Evolutionary conservation across 352 stramenopile genomes (phyloP).

Genomic region (Globisporangium cylindrosporum): DNA sequence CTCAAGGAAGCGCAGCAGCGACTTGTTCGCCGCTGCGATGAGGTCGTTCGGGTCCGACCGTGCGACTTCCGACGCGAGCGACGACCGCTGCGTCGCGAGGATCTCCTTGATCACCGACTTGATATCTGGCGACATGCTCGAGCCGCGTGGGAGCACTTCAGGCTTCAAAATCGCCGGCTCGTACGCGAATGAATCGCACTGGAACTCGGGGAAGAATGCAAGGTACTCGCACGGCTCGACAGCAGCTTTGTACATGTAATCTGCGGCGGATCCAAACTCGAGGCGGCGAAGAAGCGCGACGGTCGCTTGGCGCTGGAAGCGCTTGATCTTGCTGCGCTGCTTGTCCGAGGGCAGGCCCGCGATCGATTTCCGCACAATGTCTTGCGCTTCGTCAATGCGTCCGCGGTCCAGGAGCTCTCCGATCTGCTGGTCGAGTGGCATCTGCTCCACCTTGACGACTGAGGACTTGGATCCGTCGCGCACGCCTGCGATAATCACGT

Average conservation of each 20-base stretch:
- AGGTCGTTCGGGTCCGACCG: conserved; percentile 54
- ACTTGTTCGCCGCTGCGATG: conserved; percentile 55
- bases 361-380: conserved; percentile 84
- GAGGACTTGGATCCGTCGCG: conserved; percentile 68
- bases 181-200: conserved; percentile 81
- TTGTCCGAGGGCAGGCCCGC: conserved; percentile 69
- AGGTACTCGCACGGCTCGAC: conserved; percentile 87
- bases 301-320: conserved; percentile 82
- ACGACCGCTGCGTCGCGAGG: conserved; percentile 39
- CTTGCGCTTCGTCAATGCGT: conserved; percentile 81
- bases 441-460: conserved; percentile 84
- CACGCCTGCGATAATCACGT: conserved; percentile 75
- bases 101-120: conserved; percentile 74
- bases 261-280: conserved; percentile 71
- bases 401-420: conserved; percentile 81
- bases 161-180: conserved; percentile 80
- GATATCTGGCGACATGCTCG: conserved; percentile 72
- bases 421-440: conserved; percentile 83
- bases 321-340: conserved; percentile 86
- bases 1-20: conserved; percentile 77
- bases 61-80: conserved; percentile 61
- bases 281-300: conserved; percentile 74
- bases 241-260: conserved; percentile 85
- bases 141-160: conserved; percentile 75
- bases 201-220: conserved; percentile 81